phyloP scores from a whole-genome alignment of 805 yeast genomes.

The Ogataea kodamae region DNA sequence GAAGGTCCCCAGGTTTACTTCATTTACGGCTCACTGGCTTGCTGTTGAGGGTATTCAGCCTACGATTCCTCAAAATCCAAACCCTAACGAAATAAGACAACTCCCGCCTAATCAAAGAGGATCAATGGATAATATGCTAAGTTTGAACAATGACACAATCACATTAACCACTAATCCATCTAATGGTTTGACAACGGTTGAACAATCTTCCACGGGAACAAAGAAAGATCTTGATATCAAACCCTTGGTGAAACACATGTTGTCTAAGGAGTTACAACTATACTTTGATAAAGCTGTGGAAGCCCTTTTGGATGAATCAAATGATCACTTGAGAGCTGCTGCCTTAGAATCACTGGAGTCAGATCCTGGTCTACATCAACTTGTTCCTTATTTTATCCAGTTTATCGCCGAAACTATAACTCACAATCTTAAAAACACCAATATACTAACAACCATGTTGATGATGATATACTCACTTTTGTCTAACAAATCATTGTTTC shows the following conservation, averaged over 20 bases:
- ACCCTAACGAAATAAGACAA: constrained; percentile 69
- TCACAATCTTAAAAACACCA: constrained; percentile 71
- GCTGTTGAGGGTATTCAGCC: constrained; percentile 99
- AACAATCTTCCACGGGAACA: constrained; percentile 20
- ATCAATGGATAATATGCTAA: constrained; percentile 61
- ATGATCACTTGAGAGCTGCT: constrained; percentile 62
- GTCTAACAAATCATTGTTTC: constrained; percentile 76
- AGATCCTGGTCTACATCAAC: constrained; percentile 95
- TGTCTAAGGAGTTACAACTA: constrained; percentile 89
- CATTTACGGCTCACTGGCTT: constrained; percentile 95
- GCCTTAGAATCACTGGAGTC: constrained; percentile 81
- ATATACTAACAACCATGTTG: constrained; percentile 74
- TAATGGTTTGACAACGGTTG: constrained; percentile 28
- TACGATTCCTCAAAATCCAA: constrained; percentile 93
- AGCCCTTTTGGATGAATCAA: constrained; percentile 61
- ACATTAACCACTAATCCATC: constrained; percentile 27
- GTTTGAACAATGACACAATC: constrained; percentile 48
- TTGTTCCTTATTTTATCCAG: constrained; percentile 94
- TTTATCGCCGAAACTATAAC: constrained; percentile 95
- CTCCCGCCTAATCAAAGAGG: constrained; percentile 81
- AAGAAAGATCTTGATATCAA: constrained; percentile 62
- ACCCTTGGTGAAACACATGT: constrained; percentile 91
- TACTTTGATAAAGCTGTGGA: constrained; percentile 88
- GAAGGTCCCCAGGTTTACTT: constrained; percentile 86
- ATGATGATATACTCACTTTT: constrained; percentile 84